Evolutionary conservation across 108 stramenopile species (phyloP), one percentile per base, ranked within the genome.

Genomic region (Discostella stelligeroides): DNA sequence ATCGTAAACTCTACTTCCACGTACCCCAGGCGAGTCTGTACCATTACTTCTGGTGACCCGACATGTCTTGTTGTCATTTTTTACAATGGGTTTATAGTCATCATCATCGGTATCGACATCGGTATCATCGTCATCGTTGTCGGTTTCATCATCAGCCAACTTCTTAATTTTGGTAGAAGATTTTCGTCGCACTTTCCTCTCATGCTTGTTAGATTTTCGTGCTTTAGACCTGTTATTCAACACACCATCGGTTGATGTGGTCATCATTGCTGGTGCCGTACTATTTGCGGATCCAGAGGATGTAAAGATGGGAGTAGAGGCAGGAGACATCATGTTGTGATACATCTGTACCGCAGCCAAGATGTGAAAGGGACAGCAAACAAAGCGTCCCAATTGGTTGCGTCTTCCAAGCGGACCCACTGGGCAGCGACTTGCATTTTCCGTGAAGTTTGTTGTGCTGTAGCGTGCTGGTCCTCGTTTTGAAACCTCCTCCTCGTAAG

Each of bases 351-450:
- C 7, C 10, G 71, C 79, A 41, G 53, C 50, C 40, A 25, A 27
- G 21, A 80, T 66, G 50, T 80, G 79, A 42, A 80, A 80, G 13
- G 79, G 79, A 50, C 79, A 80, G 38, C 79, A 80, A 34, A 65
- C 47, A 30, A 69, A 80, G 20, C 79, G 61, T 1, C 79, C 79
- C 3, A 23, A 17, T 1, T 23, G 24, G 60, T 80, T 73, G 3
- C 72, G 67, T 20, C 28, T 61, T 2, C 79, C 79, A 15, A 69
- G 11, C 9, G 79, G 72, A 24, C 79, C 79, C 4, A 53, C 47
- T 14, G 79, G 79, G 56, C 79, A 80, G 7, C 79, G 61, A 63
- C 62, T 18, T 21, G 37, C 57, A 20, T 43, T 53, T 69, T 59
- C 68, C 63, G 63, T 38, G 12, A 9, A 39, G 18, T 67, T 47